Base-by-base conservation (phyloP, 805 yeast species). In the Tetrapisispora fleetii region DNA sequence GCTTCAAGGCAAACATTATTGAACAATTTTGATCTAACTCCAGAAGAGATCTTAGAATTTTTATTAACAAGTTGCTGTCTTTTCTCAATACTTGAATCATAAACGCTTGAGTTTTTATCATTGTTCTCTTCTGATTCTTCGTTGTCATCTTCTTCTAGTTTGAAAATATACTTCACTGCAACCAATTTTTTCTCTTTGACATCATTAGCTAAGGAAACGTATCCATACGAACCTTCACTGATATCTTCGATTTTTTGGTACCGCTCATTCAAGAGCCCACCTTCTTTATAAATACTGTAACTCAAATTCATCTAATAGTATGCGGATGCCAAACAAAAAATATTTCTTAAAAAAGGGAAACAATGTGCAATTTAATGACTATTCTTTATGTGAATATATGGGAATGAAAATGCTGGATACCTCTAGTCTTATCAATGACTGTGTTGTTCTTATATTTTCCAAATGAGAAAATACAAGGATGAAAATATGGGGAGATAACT, bases 151-250 rank as follows among this genome's bases (percentile, higher is more conserved):
- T 71, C 70, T 40, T 76, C 77, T 22, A 76, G 59, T 19, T 85
- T 83, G 56, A 80, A 82, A 48, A 89, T 83, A 62, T 85, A 86
- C 67, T 91, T 90, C 52, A 91, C 80, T 2, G 97, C 98, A 28
- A 85, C 95, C 43, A 85, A 67, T 48, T 71, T 69, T 37, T 70
- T 67, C 24, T 74, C 72, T 21, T 57, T 54, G 4, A 66, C 56
- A 64, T 91, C 96, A 58, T 80, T 81, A 10, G 96, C 97, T 24
- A 91, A 73, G 2, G 95, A 81, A 9, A 91, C 98, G 43, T 85
- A 77, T 45, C 98, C 98, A 65, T 87, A 91, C 0, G 97, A 87
- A 30, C 98, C 98, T 64, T 87, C 90, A 60, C 90, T 86, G 50
- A 91, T 78, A 60, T 81, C 86, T 50, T 78, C 80, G 21, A 88